A percentile compares a stretch with the other conserved stretches of the same genome.
Evolutionary conservation across 1,284 basidiomycete species (phyloP).

Genomic region (Volvariella surrecta): DNA sequence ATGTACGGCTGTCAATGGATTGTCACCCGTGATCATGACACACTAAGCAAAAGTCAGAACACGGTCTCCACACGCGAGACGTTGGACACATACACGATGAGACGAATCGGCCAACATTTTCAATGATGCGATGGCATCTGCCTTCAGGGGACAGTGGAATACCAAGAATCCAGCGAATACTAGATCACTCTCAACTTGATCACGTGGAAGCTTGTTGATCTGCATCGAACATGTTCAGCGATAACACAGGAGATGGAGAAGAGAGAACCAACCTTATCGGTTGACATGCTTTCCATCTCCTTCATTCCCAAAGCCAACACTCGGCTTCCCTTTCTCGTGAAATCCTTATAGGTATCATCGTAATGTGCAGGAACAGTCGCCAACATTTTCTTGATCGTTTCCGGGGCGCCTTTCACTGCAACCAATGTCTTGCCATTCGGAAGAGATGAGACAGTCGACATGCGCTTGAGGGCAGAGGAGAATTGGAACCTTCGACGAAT

Average conservation of each 20-base stretch:
- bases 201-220: conserved; percentile 80
- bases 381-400: conserved; percentile 89
- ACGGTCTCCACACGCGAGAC: not conserved
- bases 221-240: conserved; percentile 20
- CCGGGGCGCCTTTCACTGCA: conserved; percentile 91
- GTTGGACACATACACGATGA: conserved; percentile 63
- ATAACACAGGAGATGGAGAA: not conserved
- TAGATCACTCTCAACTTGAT: conserved; percentile 71
- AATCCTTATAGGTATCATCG: conserved; percentile 91
- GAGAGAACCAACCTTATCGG: conserved; percentile 47
- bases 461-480: conserved; percentile 90
- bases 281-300: conserved; percentile 60
- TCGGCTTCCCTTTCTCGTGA: conserved; percentile 83
- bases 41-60: conserved; percentile 43
- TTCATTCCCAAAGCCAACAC: conserved; percentile 87
- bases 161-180: conserved; percentile 89
- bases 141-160: conserved; percentile 93
- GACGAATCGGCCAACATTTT: conserved; percentile 93
- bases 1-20: conserved; percentile 90
- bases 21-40: conserved; percentile 97
- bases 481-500: conserved; percentile 93
- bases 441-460: conserved; percentile 82
- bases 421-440: conserved; percentile 51
- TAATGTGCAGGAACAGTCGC: conserved; percentile 66
- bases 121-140: conserved; percentile 82